Base-by-base conservation (phyloP, 2,329 filamentous ascomycete genomes). In the Madurella mycetomatis region DNA sequence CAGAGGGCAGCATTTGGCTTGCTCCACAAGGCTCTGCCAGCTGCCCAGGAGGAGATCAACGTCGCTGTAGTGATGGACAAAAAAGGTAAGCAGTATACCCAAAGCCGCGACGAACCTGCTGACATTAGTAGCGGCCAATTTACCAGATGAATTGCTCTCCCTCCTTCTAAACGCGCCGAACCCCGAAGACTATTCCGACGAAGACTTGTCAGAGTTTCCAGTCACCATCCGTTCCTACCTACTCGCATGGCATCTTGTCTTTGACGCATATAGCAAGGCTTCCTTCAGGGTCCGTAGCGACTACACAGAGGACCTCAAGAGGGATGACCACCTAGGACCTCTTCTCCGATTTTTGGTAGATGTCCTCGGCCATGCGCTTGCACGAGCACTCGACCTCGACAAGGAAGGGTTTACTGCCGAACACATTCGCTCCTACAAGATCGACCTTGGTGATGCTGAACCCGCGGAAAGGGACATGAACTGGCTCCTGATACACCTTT, bases 171-270 rank as follows among this genome's bases (percentile, higher is more conserved):
- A 95, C 58, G 79, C 87, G 0, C 89, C 92, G 0, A 85, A 84
- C 0, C 75, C 88, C 2, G 81, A 87, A n/a, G 76, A 77, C 12
- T 81, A 90, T 44, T 76, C 80, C 0, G 83, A 88, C 45, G 80
- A 86, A 9, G 75, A 80, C 37, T 83, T 91, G 18, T 78, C 84
- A 5, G 76, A 81, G 15, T 87, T 92, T 63, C 90, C 90, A 11
- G 74, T 83, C 0, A 67, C 81, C 0, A 76, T 96, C 46, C 83
- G 90, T 49, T 84, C 86, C 9, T 99, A 96, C 65, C 77, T 99
- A 2, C 76, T 96, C 30, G 88, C 90, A 11, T 99, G 94, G 94
- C 83, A 89, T 59, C 77, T 97, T 1, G 79, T 96, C 0, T 97
- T 95, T 66, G 90, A 95, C 62, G 86, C 92, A 43, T 95, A 92